phyloP scores from a whole-genome alignment of 192 early-diverging fungal genomes.

The Coemansia sp. region DNA sequence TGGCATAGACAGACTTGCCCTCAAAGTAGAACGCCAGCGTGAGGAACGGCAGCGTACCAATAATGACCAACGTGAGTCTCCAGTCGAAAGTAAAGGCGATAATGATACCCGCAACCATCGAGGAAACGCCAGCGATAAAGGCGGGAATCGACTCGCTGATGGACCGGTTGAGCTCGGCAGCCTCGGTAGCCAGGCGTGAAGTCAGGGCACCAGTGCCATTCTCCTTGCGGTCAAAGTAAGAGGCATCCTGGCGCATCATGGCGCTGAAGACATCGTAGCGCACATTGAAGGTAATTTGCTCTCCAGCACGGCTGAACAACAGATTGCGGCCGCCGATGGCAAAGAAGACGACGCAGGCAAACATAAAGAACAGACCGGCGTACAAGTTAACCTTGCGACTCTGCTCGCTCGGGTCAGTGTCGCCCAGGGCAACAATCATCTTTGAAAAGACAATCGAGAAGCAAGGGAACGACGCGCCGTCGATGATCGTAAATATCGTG shows the following conservation, averaged over 20 bases:
- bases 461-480: constrained; percentile 76
- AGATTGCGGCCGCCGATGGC: constrained; percentile 60
- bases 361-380: constrained; percentile 63
- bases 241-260: constrained; percentile 86
- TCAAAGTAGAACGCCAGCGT: constrained; percentile 41
- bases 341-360: constrained; percentile 64
- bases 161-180: constrained; percentile 64
- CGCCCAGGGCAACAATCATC: constrained; percentile 41
- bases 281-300: constrained; percentile 70
- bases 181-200: constrained; percentile 80
- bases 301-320: constrained; percentile 67
- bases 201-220: constrained; percentile 82
- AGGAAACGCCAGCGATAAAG: constrained; percentile 28
- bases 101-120: constrained; percentile 47
- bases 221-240: constrained; percentile 80
- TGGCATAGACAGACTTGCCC: constrained; percentile 44
- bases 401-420: constrained; percentile 33
- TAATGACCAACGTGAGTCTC: constrained; percentile 81
- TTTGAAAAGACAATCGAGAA: constrained; percentile 74
- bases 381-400: constrained; percentile 56
- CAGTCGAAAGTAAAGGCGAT: constrained; percentile 79
- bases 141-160: constrained; percentile 50
- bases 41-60: constrained; percentile 65
- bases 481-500: constrained; percentile 61
- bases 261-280: constrained; percentile 69